Evolutionary conservation across 169 alveolate genomes (phyloP), one percentile per base, ranked within the genome.

Genomic region (Cryptosporidium sp.): DNA sequence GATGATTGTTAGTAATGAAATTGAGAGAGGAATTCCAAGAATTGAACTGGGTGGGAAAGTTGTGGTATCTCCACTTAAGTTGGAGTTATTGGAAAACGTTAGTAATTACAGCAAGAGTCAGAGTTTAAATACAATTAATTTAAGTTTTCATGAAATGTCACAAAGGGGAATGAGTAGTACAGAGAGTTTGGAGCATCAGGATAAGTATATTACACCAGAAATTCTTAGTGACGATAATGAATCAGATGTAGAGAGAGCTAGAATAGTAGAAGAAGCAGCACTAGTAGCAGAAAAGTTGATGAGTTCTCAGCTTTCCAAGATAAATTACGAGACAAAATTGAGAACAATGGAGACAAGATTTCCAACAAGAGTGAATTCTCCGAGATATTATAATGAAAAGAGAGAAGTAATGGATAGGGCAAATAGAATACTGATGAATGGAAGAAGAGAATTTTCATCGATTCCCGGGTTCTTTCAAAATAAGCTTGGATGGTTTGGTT

Each of bases 321-420:
- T 80, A 18, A 62, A 8, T 67, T 41, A 26, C 10, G 89, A 80
- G 39, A 61, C 89, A 26, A 69, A 80, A 26, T 33, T 80, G 1
- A 80, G 89, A 26, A 80, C 89, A 39, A 65, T 65, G 70, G 89
- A 80, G 51, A 80, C 89, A 14, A 31, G 89, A 62, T 80, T 45
- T 62, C 89, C 89, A 39, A 80, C 89, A 18, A 80, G 89, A 33
- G 75, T 80, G 14, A 59, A 80, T 41, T 80, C 89, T 21, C 89
- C 89, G 23, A 80, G 89, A 41, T 80, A 80, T 80, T 80, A 80
- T 50, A 62, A 37, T 29, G 89, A 39, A 29, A 80, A 80, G 51
- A 80, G 62, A 1, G 80, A 80, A 37, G 75, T 80, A 31, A 80
- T 80, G 45, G 67, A 80, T 29, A 59, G 74, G 26, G 89, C 89